Conservation (phyloP, 179 eudicot species). For the Silene coronaria region DNA sequence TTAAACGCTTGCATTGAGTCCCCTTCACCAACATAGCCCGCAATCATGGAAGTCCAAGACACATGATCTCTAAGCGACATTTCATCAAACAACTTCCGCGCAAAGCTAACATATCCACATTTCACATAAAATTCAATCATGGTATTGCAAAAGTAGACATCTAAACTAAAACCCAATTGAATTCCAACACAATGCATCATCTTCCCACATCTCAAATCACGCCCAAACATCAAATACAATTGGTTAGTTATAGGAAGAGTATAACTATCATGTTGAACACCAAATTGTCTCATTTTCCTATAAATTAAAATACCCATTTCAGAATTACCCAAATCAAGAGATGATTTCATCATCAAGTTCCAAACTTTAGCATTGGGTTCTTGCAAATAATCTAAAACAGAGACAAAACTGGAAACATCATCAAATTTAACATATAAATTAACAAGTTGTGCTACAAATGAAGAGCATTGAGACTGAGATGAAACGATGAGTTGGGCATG, state of each 20-base stretch:
- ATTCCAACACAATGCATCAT: conserved; percentile 41
- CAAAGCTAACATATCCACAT: conserved; percentile 27
- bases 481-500: conserved; percentile 38
- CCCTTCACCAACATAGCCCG: conserved; percentile 36
- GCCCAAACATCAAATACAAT: conserved; percentile 27
- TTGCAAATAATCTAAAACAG: conserved; percentile 24
- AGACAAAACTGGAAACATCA: conserved; percentile 28
- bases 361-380: conserved; percentile 35
- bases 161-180: conserved; percentile 41
- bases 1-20: conserved; percentile 28
- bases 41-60: conserved; percentile 56
- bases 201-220: conserved; percentile 24
- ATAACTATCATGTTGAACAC: conserved; percentile 43
- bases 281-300: conserved; percentile 41
- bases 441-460: conserved; percentile 28
- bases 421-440: conserved; percentile 31
- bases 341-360: conserved; percentile 47
- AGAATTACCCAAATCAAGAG: conserved; percentile 27
- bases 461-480: conserved; percentile 9
- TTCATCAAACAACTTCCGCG: conserved; percentile 48
- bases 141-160: conserved; percentile 49
- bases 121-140: conserved; percentile 39
- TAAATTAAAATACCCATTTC: conserved; percentile 39
- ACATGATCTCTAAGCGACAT: conserved; percentile 49
- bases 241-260: conserved; percentile 51